Percentiles rank a stretch among this genome's conserved stretches.
These are phyloP conservation scores for Strigomonas culicis DNA, from an alignment of 208 protist species.

Conservation along the genomic window DNA sequence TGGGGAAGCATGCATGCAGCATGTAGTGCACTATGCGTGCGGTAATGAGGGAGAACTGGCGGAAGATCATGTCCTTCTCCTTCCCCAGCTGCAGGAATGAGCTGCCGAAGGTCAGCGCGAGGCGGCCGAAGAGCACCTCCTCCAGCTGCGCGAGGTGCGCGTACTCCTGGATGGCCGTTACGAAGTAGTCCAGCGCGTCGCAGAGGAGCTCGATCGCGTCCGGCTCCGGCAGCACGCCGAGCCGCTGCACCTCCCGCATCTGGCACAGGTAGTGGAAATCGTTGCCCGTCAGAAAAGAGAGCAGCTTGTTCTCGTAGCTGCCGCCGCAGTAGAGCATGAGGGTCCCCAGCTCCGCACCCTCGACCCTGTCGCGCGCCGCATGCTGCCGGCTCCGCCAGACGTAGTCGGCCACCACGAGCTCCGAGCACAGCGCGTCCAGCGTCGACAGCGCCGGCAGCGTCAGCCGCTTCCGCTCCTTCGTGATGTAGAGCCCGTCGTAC, in stretches of 20 bases:
- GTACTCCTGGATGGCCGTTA: slow-evolving; percentile 25
- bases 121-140: slow-evolving; percentile 36
- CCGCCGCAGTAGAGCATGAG: not conserved
- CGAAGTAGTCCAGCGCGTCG: slow-evolving; percentile 38
- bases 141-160: slow-evolving; percentile 25
- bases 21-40: slow-evolving; percentile 59
- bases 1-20: slow-evolving; percentile 71
- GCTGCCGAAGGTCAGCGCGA: slow-evolving; percentile 28
- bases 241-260: slow-evolving; percentile 17
- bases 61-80: slow-evolving; percentile 60
- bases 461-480: slow-evolving; percentile 18
- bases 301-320: not conserved
- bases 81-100: slow-evolving; percentile 26
- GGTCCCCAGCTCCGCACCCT: slow-evolving; percentile 10
- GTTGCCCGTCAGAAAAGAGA: not conserved
- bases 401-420: slow-evolving; percentile 14
- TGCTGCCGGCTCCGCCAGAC: slow-evolving; percentile 1
- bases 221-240: slow-evolving; percentile 11
- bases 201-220: slow-evolving; percentile 19
- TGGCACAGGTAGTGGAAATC: not conserved
- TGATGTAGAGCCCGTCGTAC: slow-evolving; percentile 39
- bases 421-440: slow-evolving; percentile 17
- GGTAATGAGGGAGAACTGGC: slow-evolving; percentile 40
- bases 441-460: slow-evolving; percentile 17
- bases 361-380: not conserved